Evolutionary conservation across 2,329 filamentous ascomycete genomes (phyloP).

Genomic region (Hirsutella thompsonii): DNA sequence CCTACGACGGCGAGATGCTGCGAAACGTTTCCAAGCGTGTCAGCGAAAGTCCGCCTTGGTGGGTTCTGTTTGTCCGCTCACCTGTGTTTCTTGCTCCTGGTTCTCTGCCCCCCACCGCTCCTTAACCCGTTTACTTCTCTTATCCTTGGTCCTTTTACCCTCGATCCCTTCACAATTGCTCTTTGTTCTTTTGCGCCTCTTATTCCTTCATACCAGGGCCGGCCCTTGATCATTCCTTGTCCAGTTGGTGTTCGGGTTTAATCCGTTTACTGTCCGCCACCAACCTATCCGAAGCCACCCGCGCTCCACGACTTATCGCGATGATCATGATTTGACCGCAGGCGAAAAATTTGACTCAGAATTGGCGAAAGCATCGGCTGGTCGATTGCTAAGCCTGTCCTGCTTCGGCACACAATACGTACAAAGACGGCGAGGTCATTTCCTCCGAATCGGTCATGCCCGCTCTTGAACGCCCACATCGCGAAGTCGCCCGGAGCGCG

Average conservation of each 20-base stretch:
- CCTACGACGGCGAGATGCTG: neutral
- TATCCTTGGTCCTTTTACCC: neutral
- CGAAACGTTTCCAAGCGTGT: neutral
- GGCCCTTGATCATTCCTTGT: neutral
- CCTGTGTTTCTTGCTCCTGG: neutral
- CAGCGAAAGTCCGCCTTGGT: neutral
- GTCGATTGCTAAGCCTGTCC: too few relatives aligned
- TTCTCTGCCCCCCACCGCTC: neutral
- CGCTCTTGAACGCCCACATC: neutral
- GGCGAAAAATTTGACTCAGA: neutral
- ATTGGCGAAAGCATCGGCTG: too few relatives aligned
- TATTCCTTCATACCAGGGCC: neutral
- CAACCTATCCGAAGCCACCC: neutral
- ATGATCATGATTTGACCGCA: too few relatives aligned
- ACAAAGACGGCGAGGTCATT: neutral
- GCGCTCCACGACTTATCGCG: neutral
- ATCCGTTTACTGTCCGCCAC: neutral
- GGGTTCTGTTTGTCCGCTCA: neutral
- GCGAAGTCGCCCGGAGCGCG: slow-evolving; percentile 4
- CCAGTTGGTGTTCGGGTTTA: neutral
- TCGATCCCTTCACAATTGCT: neutral
- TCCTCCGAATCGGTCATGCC: slow-evolving; percentile 1
- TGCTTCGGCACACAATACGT: neutral
- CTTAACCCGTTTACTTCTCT: neutral
- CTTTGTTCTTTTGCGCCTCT: neutral